Conservation (phyloP, 2,329 filamentous ascomycete genomes). For the Verticillium alfalfae region DNA sequence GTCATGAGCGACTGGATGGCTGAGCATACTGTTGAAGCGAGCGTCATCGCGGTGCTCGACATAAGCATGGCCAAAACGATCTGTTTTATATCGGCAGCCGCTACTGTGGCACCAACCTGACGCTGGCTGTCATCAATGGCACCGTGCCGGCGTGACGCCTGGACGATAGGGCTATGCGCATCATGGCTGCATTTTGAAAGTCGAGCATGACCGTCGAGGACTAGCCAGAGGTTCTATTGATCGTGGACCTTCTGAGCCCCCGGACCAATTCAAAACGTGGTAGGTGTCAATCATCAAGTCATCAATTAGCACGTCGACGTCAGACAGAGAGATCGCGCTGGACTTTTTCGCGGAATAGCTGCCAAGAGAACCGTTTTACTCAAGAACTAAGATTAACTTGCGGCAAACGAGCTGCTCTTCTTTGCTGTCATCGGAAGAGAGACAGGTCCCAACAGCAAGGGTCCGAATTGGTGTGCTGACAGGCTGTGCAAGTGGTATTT, state of each 20-base stretch:
- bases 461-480: neutral
- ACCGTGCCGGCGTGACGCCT: conserved; percentile 24
- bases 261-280: conserved; percentile 73
- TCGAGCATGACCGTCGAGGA: conserved; percentile 38
- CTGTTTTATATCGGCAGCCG: too few species aligned
- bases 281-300: conserved; percentile 54
- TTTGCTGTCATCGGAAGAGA: conserved; percentile 78
- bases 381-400: conserved; percentile 57
- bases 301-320: conserved; percentile 83
- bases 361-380: conserved; percentile 81
- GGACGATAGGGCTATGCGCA: conserved; percentile 66
- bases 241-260: conserved; percentile 80
- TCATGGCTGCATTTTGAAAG: neutral
- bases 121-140: too few species aligned
- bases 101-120: too few species aligned
- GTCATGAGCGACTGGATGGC: too few species aligned
- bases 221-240: conserved; percentile 64
- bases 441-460: conserved; percentile 62
- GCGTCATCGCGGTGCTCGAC: too few species aligned
- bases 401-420: conserved; percentile 68
- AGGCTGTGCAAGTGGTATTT: conserved; percentile 65
- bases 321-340: conserved; percentile 59
- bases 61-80: too few species aligned
- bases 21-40: too few species aligned
- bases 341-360: conserved; percentile 69